Base-by-base conservation (phyloP, 805 yeast species). In the Kodamaea leandrae region DNA sequence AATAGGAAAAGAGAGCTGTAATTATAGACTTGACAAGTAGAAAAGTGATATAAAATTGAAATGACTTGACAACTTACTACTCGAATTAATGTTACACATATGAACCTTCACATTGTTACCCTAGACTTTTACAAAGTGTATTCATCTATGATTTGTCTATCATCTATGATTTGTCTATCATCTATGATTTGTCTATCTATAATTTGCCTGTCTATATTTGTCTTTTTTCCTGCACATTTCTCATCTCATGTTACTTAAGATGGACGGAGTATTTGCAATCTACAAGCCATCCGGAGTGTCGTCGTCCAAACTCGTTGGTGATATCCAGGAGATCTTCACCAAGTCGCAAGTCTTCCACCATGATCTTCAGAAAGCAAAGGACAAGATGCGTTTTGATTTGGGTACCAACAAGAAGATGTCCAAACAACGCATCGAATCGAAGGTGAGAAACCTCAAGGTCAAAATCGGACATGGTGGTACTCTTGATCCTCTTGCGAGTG, bases 401-500 rank as follows among this genome's bases (percentile, higher is more conserved):
- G 57, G 64, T 23, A 60, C 59, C 30, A 66, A 66, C 54, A 62
- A 60, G 36, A 57, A 60, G 41, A 63, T 68, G 56, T 68, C 76
- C 42, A 61, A 70, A 39, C 70, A 66, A 41, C 71, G 78, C 26
- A 72, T 78, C 32, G 72, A 75, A 44, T 73, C 77, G 40, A 76
- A 77, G 43, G 68, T 76, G 20, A 65, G 73, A 17, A 70, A 71
- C 23, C 66, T 76, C 3, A 82, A 81, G 52, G 80, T 90, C 24
- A 93, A 93, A 55, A 83, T 91, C 71, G 99, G 99, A 1, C 99
- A 93, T 61, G 99, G 99, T 14, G 99, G 99, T 7, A 93, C 99
- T 0, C 68, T 93, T 27, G 99, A 93, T 55, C 97, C 98, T 0
- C 64, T 86, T 32, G 99, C 99, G 0, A 81, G 89, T n/a, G 99